These are phyloP conservation scores for Pseudocercospora vitis DNA, from an alignment of 2,329 filamentous ascomycete species.

Conservation along the genomic window DNA sequence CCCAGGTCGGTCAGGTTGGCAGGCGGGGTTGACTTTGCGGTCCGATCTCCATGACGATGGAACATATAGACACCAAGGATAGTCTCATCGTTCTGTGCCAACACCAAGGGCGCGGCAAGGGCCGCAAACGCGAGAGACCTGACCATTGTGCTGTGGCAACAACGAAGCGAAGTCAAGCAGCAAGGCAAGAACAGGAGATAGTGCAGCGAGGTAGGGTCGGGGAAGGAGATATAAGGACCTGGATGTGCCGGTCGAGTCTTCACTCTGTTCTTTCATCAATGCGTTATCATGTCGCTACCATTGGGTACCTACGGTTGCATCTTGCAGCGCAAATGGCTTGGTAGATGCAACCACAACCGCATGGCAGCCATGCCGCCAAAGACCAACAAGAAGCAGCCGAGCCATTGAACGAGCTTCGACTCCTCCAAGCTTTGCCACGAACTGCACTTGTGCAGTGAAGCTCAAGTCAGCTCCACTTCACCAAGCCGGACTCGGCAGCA, in stretches of 20 bases:
- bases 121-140: slow-evolving; percentile 30
- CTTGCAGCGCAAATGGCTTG: background rate
- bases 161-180: background rate
- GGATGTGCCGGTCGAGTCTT: background rate
- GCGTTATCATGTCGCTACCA: background rate
- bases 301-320: background rate
- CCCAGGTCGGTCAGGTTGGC: slow-evolving; percentile 76
- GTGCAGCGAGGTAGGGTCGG: slow-evolving; percentile 1
- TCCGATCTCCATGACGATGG: slow-evolving; percentile 85
- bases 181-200: background rate
- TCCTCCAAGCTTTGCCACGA: slow-evolving; percentile 1
- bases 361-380: slow-evolving; percentile 7
- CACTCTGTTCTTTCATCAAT: slow-evolving; percentile 1
- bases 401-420: slow-evolving; percentile 19
- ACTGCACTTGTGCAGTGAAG: slow-evolving; percentile 13
- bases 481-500: slow-evolving; percentile 18
- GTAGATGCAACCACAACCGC: slow-evolving; percentile 13
- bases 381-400: slow-evolving; percentile 10
- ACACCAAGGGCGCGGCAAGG: slow-evolving; percentile 25
- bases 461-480: slow-evolving; percentile 15
- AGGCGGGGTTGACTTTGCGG: slow-evolving; percentile 70
- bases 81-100: slow-evolving; percentile 55
- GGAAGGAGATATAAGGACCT: slow-evolving; percentile 18
- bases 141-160: background rate
- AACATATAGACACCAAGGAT: slow-evolving; percentile 83